phyloP scores from a whole-genome alignment of 2,329 filamentous ascomycete species.

The Fusarium humuli region DNA sequence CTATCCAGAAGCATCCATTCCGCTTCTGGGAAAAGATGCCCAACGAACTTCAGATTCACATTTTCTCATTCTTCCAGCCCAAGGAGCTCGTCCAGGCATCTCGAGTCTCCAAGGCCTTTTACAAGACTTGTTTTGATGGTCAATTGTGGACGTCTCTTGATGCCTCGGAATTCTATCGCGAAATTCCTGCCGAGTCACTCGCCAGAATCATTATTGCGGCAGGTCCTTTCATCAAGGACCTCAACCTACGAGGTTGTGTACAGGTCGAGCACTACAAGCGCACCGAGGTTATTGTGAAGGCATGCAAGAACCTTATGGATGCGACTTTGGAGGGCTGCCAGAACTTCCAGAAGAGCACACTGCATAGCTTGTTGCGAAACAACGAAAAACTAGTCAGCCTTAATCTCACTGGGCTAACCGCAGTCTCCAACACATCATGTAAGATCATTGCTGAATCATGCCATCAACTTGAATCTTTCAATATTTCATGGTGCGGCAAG shows the following conservation, averaged over 20 bases:
- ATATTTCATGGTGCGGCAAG: constrained; percentile 93
- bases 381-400: constrained; percentile 85
- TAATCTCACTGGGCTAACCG: constrained; percentile 84
- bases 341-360: constrained; percentile 81
- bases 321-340: constrained; percentile 90
- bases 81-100: constrained; percentile 85
- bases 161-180: constrained; percentile 84
- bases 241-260: constrained; percentile 91
- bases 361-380: constrained; percentile 78
- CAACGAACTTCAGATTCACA: constrained; percentile 80
- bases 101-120: constrained; percentile 80
- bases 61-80: constrained; percentile 80
- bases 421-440: constrained; percentile 86
- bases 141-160: constrained; percentile 92
- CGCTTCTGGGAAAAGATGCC: constrained; percentile 87
- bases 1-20: constrained; percentile 54
- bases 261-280: constrained; percentile 87
- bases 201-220: constrained; percentile 86
- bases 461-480: constrained; percentile 82
- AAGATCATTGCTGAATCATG: constrained; percentile 86
- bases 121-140: constrained; percentile 90
- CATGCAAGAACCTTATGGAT: constrained; percentile 87
- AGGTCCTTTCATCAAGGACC: constrained; percentile 88
- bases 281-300: constrained; percentile 80
- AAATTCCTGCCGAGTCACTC: constrained; percentile 86